These are phyloP conservation scores for Rutstroemia sp. DNA, from an alignment of 2,329 filamentous ascomycete species.

Conservation along the genomic window DNA sequence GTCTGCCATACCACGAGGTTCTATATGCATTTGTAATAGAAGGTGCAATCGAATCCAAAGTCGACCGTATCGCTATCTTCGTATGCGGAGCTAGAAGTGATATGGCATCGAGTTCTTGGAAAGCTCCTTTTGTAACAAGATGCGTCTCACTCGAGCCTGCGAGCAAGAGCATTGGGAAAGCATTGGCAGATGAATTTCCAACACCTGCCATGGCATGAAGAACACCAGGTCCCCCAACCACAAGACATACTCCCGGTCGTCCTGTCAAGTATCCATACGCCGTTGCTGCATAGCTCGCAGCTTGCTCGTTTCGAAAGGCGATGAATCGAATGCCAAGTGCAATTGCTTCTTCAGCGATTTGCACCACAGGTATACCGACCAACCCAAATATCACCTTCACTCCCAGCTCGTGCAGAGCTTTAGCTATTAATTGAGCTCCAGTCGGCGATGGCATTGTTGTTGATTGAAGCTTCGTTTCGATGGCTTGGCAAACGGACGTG, in stretches of 20 bases:
- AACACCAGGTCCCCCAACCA: slow-evolving; percentile 52
- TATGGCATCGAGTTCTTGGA: slow-evolving; percentile 50
- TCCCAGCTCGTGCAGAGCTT: slow-evolving; percentile 23
- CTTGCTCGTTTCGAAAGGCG: slow-evolving; percentile 52
- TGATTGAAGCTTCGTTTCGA: background rate
- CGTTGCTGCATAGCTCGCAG: slow-evolving; percentile 49
- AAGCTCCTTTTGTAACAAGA: slow-evolving; percentile 43
- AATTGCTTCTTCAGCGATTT: slow-evolving; percentile 50
- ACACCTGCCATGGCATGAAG: slow-evolving; percentile 50
- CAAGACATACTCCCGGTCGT: slow-evolving; percentile 46
- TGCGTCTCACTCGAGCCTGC: slow-evolving; percentile 46
- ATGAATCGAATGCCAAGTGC: slow-evolving; percentile 50
- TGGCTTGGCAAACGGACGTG: too few relatives aligned
- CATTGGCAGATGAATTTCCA: slow-evolving; percentile 45
- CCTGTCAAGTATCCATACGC: slow-evolving; percentile 52
- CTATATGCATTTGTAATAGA: slow-evolving; percentile 44
- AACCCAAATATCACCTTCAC: slow-evolving; percentile 27
- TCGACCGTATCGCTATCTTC: slow-evolving; percentile 41
- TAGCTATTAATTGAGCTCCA: slow-evolving; percentile 24
- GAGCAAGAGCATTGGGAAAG: slow-evolving; percentile 46
- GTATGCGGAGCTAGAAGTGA: slow-evolving; percentile 44
- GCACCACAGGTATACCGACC: slow-evolving; percentile 36
- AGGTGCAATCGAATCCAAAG: slow-evolving; percentile 37
- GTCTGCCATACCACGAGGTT: slow-evolving; percentile 45
- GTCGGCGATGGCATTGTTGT: background rate